Conservation (phyloP, 257 asterid species). For the Plantago elongata region DNA sequence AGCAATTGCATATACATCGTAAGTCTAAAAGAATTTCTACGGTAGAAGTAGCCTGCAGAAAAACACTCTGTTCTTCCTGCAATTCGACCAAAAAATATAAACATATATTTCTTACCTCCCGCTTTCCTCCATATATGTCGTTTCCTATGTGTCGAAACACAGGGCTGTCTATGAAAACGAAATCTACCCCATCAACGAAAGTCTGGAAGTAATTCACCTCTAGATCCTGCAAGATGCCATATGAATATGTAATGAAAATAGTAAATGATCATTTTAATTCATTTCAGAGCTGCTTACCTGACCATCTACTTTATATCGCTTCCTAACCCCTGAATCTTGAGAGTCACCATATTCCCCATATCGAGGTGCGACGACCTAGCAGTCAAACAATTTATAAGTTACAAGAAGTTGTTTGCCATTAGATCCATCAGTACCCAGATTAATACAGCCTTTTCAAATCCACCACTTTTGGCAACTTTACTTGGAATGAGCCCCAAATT, state of each 20-base stretch:
- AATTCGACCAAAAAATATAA: conserved; percentile 8
- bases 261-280: conserved; percentile 9
- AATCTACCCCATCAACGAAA: conserved; percentile 89
- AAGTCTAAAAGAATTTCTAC: not conserved
- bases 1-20: no score
- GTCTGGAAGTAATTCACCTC: conserved; percentile 90
- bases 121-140: conserved; percentile 80
- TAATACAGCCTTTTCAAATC: not conserved
- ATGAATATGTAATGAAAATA: conserved; percentile 20
- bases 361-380: conserved; percentile 81
- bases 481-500: not conserved
- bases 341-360: conserved; percentile 75
- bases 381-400: conserved; percentile 22
- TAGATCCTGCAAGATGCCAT: conserved; percentile 56
- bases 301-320: conserved; percentile 67
- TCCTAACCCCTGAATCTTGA: conserved; percentile 67
- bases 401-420: conserved; percentile 7
- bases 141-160: conserved; percentile 49
- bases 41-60: conserved; percentile 5
- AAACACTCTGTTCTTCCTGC: conserved; percentile 3
- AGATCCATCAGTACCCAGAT: not conserved
- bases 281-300: conserved; percentile 47
- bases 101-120: conserved; percentile 44
- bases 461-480: not conserved
- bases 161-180: conserved; percentile 80